phyloP scores from a whole-genome alignment of 2,329 filamentous ascomycete genomes.

The Torrubiellomyces zombiae region DNA sequence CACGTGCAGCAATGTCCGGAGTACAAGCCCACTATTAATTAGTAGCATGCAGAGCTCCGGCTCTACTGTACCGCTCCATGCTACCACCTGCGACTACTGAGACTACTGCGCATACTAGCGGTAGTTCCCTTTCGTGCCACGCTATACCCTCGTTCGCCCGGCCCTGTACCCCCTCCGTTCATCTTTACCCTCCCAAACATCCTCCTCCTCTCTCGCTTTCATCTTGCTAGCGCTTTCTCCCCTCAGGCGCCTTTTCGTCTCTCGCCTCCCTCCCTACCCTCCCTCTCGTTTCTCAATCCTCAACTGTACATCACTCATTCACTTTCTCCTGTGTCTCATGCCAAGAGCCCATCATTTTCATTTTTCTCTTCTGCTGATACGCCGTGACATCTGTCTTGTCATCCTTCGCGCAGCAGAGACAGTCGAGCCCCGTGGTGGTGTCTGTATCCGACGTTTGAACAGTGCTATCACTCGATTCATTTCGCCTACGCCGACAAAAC shows the following conservation, averaged over 20 bases:
- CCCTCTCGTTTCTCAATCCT: neutral
- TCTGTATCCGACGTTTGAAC: too few relatives aligned
- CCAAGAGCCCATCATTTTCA: too few relatives aligned
- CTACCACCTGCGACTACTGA: neutral
- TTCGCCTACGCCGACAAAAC: too few relatives aligned
- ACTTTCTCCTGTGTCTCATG: too few relatives aligned
- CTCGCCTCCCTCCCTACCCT: neutral
- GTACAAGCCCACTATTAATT: neutral
- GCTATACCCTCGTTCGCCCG: conserved; percentile 4
- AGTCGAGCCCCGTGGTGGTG: too few relatives aligned
- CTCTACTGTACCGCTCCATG: neutral
- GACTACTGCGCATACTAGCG: conserved; percentile 1
- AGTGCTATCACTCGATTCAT: too few relatives aligned
- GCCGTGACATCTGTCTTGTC: too few relatives aligned
- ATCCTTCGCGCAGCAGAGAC: too few relatives aligned
- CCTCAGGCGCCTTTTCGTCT: neutral
- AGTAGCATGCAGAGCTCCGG: neutral
- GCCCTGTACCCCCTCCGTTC: neutral
- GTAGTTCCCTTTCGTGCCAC: conserved; percentile 4
- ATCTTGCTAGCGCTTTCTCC: neutral
- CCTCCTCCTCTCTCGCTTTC: neutral
- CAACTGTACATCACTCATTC: neutral
- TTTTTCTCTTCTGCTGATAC: too few relatives aligned
- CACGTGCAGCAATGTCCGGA: neutral
- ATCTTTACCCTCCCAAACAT: neutral